Conservation (phyloP, 495 filamentous ascomycete genomes). For the Tuber indicum region DNA sequence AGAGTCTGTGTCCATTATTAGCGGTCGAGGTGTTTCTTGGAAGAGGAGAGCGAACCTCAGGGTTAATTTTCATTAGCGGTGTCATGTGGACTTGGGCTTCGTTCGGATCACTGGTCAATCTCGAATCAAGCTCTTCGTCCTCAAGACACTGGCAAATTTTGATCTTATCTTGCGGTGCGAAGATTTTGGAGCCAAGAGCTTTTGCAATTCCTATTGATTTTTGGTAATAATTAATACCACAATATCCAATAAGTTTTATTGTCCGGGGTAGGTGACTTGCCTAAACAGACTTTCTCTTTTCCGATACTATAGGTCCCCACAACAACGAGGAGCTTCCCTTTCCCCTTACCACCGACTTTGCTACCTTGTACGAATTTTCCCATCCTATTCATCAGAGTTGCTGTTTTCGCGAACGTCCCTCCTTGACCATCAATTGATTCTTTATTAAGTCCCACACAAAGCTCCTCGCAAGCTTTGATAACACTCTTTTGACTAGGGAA, state of each 20-base stretch:
- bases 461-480: slow-evolving; percentile 76
- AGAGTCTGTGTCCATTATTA: slow-evolving; percentile 54
- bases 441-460: slow-evolving; percentile 66
- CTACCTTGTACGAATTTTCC: slow-evolving; percentile 35
- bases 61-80: slow-evolving; percentile 79
- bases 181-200: slow-evolving; percentile 85
- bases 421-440: slow-evolving; percentile 46
- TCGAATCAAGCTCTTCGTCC: slow-evolving; percentile 68
- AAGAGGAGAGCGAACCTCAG: slow-evolving; percentile 43
- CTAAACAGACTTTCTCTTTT: slow-evolving; percentile 92
- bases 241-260: slow-evolving; percentile 74
- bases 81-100: slow-evolving; percentile 98
- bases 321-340: slow-evolving; percentile 74
- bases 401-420: slow-evolving; percentile 50
- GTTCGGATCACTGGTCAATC: slow-evolving; percentile 69
- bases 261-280: slow-evolving; percentile 69
- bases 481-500: slow-evolving; percentile 87
- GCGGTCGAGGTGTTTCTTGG: neutral
- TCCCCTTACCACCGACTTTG: neutral
- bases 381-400: slow-evolving; percentile 48
- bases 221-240: slow-evolving; percentile 21
- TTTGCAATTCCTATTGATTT: slow-evolving; percentile 59
- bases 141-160: slow-evolving; percentile 77
- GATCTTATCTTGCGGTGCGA: slow-evolving; percentile 72
- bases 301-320: slow-evolving; percentile 97